phyloP scores from a whole-genome alignment of 2,329 filamentous ascomycete genomes.

The Rugonectria rugulosa region DNA sequence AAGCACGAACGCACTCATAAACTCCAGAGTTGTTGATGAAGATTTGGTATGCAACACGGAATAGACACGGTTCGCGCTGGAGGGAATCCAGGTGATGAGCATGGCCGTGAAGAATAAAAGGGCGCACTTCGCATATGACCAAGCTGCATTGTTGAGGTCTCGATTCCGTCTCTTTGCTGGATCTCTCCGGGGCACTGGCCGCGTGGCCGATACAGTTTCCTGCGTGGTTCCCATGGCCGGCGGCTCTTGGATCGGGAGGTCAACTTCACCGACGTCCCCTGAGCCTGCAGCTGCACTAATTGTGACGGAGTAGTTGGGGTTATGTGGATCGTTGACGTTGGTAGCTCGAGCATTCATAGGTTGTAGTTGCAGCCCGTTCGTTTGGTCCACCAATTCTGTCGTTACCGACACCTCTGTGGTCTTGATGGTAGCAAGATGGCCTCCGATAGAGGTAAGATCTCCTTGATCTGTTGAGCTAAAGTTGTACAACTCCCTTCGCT shows the following conservation, averaged over 20 bases:
- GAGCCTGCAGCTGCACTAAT: slow-evolving; percentile 51
- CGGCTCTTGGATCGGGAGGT: slow-evolving; percentile 37
- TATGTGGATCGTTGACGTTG: slow-evolving; percentile 22
- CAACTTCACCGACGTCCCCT: slow-evolving; percentile 33
- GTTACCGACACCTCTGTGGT: slow-evolving; percentile 72
- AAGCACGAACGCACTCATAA: slow-evolving; percentile 76
- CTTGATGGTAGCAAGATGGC: slow-evolving; percentile 58
- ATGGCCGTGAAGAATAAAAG: slow-evolving; percentile 76
- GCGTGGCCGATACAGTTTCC: too few relatives aligned
- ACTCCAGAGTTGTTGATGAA: slow-evolving; percentile 67
- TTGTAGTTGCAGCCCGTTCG: slow-evolving; percentile 34
- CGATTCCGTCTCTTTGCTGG: slow-evolving; percentile 49
- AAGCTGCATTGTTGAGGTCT: slow-evolving; percentile 69
- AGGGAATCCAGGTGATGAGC: slow-evolving; percentile 79
- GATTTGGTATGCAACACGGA: slow-evolving; percentile 65
- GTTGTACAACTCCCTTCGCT: slow-evolving; percentile 67
- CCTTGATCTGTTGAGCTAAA: slow-evolving; percentile 56
- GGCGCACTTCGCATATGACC: slow-evolving; percentile 74
- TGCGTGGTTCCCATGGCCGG: slow-evolving; percentile 19
- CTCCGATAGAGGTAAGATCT: slow-evolving; percentile 50
- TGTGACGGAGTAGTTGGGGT: slow-evolving; percentile 55
- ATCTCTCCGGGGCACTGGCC: slow-evolving; percentile 33
- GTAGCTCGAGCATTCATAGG: slow-evolving; percentile 30
- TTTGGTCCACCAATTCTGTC: slow-evolving; percentile 49
- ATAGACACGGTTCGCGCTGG: slow-evolving; percentile 79